A percentile compares a stretch with the other conserved stretches of the same genome.
These are phyloP conservation scores for Oenanthe javanica DNA, from an alignment of 140 eudicot species.

Conservation along the genomic window DNA sequence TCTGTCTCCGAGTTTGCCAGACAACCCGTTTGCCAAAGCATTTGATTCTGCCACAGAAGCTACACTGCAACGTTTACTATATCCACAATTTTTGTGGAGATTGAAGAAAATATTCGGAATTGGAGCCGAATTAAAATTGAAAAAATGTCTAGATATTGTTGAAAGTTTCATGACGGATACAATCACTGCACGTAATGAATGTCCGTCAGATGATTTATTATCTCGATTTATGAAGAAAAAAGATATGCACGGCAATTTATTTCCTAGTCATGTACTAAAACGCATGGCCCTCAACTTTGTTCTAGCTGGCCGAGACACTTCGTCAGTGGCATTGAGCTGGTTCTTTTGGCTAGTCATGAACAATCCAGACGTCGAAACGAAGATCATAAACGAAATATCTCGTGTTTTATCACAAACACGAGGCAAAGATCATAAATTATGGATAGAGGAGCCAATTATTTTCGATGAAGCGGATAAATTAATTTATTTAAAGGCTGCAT, in stretches of 20 bases:
- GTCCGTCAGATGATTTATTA: conserved; percentile 61
- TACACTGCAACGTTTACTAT: conserved; percentile 53
- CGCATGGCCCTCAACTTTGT: conserved; percentile 79
- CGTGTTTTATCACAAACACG: conserved; percentile 48
- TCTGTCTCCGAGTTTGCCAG: conserved; percentile 48
- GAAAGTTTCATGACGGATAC: conserved; percentile 66
- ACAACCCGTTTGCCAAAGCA: conserved; percentile 58
- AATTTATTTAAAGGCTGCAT: conserved; percentile 57
- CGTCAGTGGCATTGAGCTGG: conserved; percentile 73
- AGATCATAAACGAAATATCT: conserved; percentile 39
- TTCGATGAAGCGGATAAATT: conserved; percentile 68
- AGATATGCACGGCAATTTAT: conserved; percentile 42
- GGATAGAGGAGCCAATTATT: conserved; percentile 50
- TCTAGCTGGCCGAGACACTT: conserved; percentile 73
- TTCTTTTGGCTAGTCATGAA: conserved; percentile 68
- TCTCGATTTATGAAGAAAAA: conserved; percentile 61
- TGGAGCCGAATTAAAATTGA: conserved; percentile 44
- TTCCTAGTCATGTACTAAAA: conserved; percentile 45
- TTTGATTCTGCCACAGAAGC: conserved; percentile 83
- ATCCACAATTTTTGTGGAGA: conserved; percentile 71
- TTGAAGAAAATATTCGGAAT: conserved; percentile 42
- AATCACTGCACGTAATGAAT: conserved; percentile 41
- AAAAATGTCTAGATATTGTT: conserved; percentile 46
- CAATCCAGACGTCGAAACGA: conserved; percentile 38
- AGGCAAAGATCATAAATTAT: conserved; percentile 33